phyloP scores from a whole-genome alignment of 768 basidiomycete genomes.

The Termitomyces sp. region DNA sequence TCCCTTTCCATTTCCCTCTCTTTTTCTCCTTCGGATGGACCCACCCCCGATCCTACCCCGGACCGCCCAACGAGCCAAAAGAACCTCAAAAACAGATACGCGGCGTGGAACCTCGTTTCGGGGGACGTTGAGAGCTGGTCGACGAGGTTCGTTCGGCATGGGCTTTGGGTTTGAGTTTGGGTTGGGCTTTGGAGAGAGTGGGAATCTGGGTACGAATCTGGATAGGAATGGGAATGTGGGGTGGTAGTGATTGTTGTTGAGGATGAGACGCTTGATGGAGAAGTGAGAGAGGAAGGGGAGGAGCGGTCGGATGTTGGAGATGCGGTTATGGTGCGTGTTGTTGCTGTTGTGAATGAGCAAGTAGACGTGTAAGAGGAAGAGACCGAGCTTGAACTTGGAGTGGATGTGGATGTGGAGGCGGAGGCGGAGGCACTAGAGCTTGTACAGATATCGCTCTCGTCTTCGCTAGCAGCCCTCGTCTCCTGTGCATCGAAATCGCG shows the following conservation, averaged over 20 bases:
- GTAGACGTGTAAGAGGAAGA: not conserved
- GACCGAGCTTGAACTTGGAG: not conserved
- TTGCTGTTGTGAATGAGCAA: not conserved
- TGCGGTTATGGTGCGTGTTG: not conserved
- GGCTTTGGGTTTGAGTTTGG: slow-evolving; percentile 16
- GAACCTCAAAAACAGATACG: slow-evolving; percentile 57
- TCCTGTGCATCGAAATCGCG: too few relatives aligned
- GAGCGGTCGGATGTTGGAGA: not conserved
- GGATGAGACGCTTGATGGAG: not conserved
- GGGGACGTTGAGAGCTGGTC: slow-evolving; percentile 55
- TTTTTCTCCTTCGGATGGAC: too few relatives aligned
- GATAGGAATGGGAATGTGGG: slow-evolving; percentile 2
- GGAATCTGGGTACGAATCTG: not conserved
- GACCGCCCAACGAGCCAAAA: slow-evolving; percentile 36
- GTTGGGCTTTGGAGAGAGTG: not conserved
- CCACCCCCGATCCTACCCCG: not conserved
- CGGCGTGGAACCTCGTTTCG: slow-evolving; percentile 67
- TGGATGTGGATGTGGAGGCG: not conserved
- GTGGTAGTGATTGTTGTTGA: slow-evolving; percentile 13
- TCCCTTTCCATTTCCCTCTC: not conserved
- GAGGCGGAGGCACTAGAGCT: not conserved
- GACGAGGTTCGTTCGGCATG: slow-evolving; percentile 32
- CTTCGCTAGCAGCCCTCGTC: not conserved
- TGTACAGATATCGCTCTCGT: not conserved
- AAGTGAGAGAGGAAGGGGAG: not conserved